Conservation (phyloP, 2,329 filamentous ascomycete species). For the Aspergillus puulaauensis region DNA sequence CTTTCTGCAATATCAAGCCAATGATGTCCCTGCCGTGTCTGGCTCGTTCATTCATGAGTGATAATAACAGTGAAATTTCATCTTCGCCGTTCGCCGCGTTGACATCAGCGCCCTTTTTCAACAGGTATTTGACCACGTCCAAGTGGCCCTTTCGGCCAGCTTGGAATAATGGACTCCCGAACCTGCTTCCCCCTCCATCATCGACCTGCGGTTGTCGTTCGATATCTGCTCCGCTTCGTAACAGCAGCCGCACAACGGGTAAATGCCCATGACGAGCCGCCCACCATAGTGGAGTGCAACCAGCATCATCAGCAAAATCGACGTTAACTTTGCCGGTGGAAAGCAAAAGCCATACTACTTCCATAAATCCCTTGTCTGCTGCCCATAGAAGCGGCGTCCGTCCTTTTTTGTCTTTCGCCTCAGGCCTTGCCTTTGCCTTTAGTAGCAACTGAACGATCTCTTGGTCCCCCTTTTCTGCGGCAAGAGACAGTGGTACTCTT, state of each 20-base stretch:
- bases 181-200: conserved; percentile 4
- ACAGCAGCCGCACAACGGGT: conserved; percentile 20
- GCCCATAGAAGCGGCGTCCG: conserved; percentile 20
- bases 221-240: conserved; percentile 18
- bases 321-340: conserved; percentile 19
- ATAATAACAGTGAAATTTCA: conserved; percentile 19
- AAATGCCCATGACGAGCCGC: conserved; percentile 23
- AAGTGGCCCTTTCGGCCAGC: conserved; percentile 23
- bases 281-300: conserved; percentile 22
- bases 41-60: conserved; percentile 18
- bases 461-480: conserved; percentile 19
- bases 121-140: conserved; percentile 27
- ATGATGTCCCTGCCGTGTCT: conserved; percentile 21
- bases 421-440: conserved; percentile 13
- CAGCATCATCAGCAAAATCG: conserved; percentile 19
- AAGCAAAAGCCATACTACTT: conserved; percentile 26
- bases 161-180: conserved; percentile 22
- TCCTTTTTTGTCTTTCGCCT: conserved; percentile 10
- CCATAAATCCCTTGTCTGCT: conserved; percentile 20
- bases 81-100: conserved; percentile 19
- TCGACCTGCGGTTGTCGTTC: conserved; percentile 12
- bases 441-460: conserved; percentile 22
- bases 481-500: conserved; percentile 16
- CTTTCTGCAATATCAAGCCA: conserved; percentile 21
- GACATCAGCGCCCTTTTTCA: conserved; percentile 25